Evolutionary conservation across 2,329 filamentous ascomycete species (phyloP).

Genomic region (Periconia sp.): DNA sequence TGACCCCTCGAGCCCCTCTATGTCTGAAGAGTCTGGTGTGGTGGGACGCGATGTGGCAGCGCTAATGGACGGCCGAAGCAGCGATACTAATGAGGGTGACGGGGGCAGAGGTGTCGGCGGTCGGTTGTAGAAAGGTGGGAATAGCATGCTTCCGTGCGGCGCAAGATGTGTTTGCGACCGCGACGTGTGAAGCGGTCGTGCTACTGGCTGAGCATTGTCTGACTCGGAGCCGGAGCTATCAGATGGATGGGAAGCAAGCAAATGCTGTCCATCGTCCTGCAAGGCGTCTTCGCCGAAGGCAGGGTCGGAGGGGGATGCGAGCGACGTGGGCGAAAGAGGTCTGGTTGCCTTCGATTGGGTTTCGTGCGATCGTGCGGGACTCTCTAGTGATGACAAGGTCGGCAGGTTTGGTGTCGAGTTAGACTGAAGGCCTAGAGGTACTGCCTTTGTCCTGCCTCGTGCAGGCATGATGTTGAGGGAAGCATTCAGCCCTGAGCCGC

Average conservation of each 20-base stretch:
- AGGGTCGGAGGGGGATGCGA: slow-evolving; percentile 42
- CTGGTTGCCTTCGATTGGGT: slow-evolving; percentile 15
- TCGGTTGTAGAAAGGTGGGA: slow-evolving; percentile 94
- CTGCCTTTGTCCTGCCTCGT: slow-evolving; percentile 48
- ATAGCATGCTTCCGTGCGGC: slow-evolving; percentile 48
- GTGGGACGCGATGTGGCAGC: slow-evolving; percentile 74
- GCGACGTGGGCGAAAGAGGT: slow-evolving; percentile 25
- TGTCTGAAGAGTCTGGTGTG: slow-evolving; percentile 89
- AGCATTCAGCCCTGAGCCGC: background rate
- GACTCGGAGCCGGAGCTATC: slow-evolving; percentile 27
- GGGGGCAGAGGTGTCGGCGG: slow-evolving; percentile 95
- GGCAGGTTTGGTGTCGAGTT: slow-evolving; percentile 56
- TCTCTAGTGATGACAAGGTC: slow-evolving; percentile 44
- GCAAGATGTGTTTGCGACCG: slow-evolving; percentile 54
- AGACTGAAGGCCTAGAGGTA: slow-evolving; percentile 39
- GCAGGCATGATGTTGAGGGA: slow-evolving; percentile 47
- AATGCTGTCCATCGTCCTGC: slow-evolving; percentile 27
- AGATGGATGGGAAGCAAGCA: slow-evolving; percentile 23
- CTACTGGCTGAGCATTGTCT: slow-evolving; percentile 27
- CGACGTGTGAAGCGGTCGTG: slow-evolving; percentile 50
- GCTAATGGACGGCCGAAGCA: slow-evolving; percentile 75
- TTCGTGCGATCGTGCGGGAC: slow-evolving; percentile 13
- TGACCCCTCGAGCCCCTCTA: slow-evolving; percentile 60
- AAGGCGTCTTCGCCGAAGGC: slow-evolving; percentile 39
- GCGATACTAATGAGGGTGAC: slow-evolving; percentile 88